phyloP scores from a whole-genome alignment of 345 rosid species.

The Lepidium aucheri region DNA sequence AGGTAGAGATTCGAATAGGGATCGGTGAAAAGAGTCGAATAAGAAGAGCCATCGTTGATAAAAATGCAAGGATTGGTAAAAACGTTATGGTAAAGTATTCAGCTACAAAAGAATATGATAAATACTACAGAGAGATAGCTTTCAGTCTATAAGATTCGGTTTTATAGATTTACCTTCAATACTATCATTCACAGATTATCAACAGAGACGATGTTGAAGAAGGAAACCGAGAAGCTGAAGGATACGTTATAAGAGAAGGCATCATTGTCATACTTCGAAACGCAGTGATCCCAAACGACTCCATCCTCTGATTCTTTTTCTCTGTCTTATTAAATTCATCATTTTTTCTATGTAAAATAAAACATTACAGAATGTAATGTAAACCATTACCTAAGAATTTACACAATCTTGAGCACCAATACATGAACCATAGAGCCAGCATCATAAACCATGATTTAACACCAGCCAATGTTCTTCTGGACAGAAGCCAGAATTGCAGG shows the following conservation, averaged over 20 bases:
- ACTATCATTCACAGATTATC: conserved; percentile 38
- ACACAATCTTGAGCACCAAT: not conserved
- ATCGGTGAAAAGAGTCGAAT: conserved; percentile 57
- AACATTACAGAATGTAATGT: not conserved
- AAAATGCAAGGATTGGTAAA: conserved; percentile 75
- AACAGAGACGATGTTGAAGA: conserved; percentile 64
- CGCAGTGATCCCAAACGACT: conserved; percentile 48
- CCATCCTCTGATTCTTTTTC: conserved; percentile 29
- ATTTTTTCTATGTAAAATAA: conserved; percentile 13
- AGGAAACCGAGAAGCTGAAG: conserved; percentile 48
- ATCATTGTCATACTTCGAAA: conserved; percentile 52
- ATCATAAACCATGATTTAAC: conserved; percentile 62
- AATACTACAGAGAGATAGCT: too few relatives aligned
- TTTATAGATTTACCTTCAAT: too few relatives aligned
- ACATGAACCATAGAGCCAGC: conserved; percentile 31
- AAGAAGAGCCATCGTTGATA: conserved; percentile 60
- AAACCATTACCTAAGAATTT: not conserved
- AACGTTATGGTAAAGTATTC: conserved; percentile 33
- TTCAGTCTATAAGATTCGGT: too few relatives aligned
- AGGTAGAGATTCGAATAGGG: conserved; percentile 41
- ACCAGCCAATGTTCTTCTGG: conserved; percentile 50
- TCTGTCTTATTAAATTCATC: conserved; percentile 10
- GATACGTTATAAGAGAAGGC: conserved; percentile 64
- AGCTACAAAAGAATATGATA: not conserved
- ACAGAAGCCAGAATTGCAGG: not conserved